A percentile compares a stretch with the other conserved stretches of the same genome.
These are phyloP conservation scores for Zymoseptoria crescenta DNA, from an alignment of 2,329 filamentous ascomycete species.

Conservation along the genomic window DNA sequence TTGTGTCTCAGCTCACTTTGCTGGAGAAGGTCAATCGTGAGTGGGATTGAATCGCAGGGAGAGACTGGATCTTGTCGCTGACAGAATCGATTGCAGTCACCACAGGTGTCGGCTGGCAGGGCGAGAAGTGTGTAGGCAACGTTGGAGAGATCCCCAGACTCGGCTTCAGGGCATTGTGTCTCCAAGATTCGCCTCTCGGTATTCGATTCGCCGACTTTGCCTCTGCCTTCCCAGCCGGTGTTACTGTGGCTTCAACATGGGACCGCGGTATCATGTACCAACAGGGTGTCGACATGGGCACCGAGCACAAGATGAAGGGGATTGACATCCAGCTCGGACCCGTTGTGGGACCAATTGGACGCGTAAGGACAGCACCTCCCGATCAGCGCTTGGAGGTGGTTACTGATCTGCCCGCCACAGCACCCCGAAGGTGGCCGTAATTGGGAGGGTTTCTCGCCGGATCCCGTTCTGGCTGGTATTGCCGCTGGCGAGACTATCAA, in stretches of 20 bases:
- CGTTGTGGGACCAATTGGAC: constrained; percentile 65
- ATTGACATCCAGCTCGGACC: constrained; percentile 69
- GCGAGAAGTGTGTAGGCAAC: constrained; percentile 71
- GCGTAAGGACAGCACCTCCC: constrained; percentile 22
- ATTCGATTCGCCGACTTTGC: constrained; percentile 70
- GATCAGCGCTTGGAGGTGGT: not conserved
- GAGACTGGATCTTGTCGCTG: not conserved
- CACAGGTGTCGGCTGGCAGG: constrained; percentile 72
- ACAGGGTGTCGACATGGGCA: constrained; percentile 65
- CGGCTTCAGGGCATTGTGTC: constrained; percentile 65
- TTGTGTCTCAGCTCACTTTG: constrained; percentile 76
- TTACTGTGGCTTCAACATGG: constrained; percentile 78
- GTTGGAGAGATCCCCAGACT: constrained; percentile 60
- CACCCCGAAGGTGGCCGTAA: constrained; percentile 58
- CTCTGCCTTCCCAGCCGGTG: constrained; percentile 71
- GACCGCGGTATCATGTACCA: constrained; percentile 62
- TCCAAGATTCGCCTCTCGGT: constrained; percentile 80
- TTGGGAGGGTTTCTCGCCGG: constrained; percentile 65
- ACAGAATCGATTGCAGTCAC: constrained; percentile 46
- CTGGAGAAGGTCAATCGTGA: constrained; percentile 74
- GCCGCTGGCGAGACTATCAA: constrained; percentile 64
- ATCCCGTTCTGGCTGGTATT: constrained; percentile 67
- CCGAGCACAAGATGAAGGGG: constrained; percentile 67
- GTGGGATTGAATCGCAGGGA: not conserved
- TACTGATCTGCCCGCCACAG: not conserved